phyloP scores from a whole-genome alignment of 306 rosid genomes.

The Cicer pinnatifidum region DNA sequence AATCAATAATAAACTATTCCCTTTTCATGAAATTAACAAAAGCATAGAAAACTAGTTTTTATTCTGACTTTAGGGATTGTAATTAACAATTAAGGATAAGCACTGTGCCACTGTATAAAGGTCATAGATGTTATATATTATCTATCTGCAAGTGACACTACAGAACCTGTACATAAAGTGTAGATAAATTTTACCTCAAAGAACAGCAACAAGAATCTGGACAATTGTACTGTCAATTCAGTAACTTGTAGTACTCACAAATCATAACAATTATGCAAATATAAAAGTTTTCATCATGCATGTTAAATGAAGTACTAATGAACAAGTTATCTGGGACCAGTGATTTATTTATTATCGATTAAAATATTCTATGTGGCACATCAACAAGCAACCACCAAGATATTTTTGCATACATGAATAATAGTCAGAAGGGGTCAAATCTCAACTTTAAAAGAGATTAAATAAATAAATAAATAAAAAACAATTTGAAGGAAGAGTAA shows the following conservation, averaged over 20 bases:
- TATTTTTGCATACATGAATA: constrained; percentile 37
- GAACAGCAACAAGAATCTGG: constrained; percentile 43
- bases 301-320: constrained; percentile 7
- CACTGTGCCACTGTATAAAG: constrained; percentile 26
- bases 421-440: constrained; percentile 47
- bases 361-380: constrained; percentile 43
- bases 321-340: constrained; percentile 46
- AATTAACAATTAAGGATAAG: constrained; percentile 29
- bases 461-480: constrained; percentile 29
- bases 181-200: constrained; percentile 36
- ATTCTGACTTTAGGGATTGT: constrained; percentile 25
- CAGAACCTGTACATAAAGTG: constrained; percentile 22
- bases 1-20: constrained; percentile 36
- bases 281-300: constrained; percentile 39
- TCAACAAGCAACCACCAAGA: constrained; percentile 47
- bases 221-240: constrained; percentile 31
- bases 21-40: constrained; percentile 23
- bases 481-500: constrained; percentile 45
- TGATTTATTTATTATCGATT: constrained; percentile 37
- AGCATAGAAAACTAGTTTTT: constrained; percentile 36
- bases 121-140: constrained; percentile 31
- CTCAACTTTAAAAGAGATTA: constrained; percentile 56
- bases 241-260: constrained; percentile 39
- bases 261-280: constrained; percentile 35
- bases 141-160: constrained; percentile 30